phyloP scores from a whole-genome alignment of 306 rosid species.

The Fragaria iinumae region DNA sequence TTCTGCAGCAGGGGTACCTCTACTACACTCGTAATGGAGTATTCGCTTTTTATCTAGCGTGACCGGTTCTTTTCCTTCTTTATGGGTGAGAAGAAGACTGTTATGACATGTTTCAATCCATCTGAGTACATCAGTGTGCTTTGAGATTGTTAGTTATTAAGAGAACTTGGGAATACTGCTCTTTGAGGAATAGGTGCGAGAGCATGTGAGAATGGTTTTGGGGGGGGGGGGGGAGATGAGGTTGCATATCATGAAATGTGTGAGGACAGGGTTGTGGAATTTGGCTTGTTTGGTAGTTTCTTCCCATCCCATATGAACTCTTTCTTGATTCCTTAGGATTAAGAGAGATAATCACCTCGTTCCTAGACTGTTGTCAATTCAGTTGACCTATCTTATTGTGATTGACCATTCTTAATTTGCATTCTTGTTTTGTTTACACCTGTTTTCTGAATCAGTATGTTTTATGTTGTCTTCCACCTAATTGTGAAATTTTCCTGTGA shows the following conservation, averaged over 20 bases:
- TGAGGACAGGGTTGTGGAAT: background rate
- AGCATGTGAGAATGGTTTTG: background rate
- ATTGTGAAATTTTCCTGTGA: constrained; percentile 15
- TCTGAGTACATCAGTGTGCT: background rate
- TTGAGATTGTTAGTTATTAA: background rate
- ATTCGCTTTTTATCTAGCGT: background rate
- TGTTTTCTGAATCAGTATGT: background rate
- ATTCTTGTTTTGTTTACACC: background rate
- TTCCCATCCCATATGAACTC: background rate
- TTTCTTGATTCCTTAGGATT: background rate
- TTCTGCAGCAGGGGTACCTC: background rate
- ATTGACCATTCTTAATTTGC: background rate
- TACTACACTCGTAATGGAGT: background rate
- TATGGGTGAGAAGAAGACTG: background rate
- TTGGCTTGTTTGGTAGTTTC: background rate
- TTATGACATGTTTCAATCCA: background rate
- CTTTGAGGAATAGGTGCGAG: background rate
- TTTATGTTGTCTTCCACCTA: constrained; percentile 15
- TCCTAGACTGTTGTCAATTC: background rate
- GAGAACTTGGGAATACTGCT: background rate
- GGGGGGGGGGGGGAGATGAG: background rate
- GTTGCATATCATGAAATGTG: background rate
- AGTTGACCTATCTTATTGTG: background rate
- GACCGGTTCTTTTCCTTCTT: background rate
- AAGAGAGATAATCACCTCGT: background rate